Evolutionary conservation across 2,329 filamentous ascomycete genomes (phyloP).

Genomic region (Cladosporium sphaerospermum): DNA sequence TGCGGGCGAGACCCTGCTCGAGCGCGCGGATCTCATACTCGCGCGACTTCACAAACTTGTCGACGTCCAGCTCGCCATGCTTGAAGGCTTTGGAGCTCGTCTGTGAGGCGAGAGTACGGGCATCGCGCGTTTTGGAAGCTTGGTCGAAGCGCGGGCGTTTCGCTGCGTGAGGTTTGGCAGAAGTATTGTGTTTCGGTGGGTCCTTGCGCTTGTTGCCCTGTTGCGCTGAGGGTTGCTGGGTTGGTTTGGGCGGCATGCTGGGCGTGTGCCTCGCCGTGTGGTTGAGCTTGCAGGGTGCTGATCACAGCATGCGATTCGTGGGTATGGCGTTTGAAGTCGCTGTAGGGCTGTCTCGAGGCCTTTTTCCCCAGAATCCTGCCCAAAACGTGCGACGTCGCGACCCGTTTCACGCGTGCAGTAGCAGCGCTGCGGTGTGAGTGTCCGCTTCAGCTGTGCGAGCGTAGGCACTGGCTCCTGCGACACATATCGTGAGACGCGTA

Average conservation of each 20-base stretch:
- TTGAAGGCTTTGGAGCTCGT: constrained; percentile 49
- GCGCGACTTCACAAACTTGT: constrained; percentile 75
- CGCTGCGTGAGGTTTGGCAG: not conserved
- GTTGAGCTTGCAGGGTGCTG: not conserved
- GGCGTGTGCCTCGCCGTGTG: not conserved
- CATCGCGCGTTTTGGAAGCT: constrained; percentile 32
- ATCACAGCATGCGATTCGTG: not conserved
- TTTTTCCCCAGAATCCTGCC: too few species aligned
- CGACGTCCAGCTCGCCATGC: constrained; percentile 75
- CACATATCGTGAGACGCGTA: too few species aligned
- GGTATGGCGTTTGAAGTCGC: not conserved
- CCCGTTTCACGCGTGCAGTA: too few species aligned
- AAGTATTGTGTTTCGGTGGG: constrained; percentile 14
- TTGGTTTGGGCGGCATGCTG: constrained; percentile 8
- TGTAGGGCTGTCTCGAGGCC: too few species aligned
- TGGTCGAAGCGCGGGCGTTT: constrained; percentile 16
- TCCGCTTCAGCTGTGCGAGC: too few species aligned
- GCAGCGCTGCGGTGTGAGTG: too few species aligned
- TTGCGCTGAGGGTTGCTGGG: not conserved
- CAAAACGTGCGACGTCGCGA: too few species aligned
- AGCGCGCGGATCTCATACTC: constrained; percentile 85
- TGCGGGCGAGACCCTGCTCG: constrained; percentile 71
- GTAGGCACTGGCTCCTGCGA: too few species aligned
- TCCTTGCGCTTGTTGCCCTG: constrained; percentile 24
- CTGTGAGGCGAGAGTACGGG: constrained; percentile 42